phyloP scores from a whole-genome alignment of 177 flowering plant species.

The Vitis hybrid region DNA sequence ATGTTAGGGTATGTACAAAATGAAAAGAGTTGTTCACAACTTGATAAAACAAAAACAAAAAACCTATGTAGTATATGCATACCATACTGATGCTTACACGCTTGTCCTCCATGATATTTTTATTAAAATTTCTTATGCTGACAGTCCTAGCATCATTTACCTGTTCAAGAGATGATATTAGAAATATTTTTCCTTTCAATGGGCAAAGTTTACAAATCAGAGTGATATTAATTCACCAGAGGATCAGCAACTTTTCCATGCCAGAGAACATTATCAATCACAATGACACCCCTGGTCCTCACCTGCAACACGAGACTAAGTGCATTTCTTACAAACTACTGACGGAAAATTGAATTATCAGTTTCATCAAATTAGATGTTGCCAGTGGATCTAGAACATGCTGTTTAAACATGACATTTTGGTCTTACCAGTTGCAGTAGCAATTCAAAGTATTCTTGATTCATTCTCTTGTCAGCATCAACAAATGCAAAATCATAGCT shows the following conservation, averaged over 20 bases:
- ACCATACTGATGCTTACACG: slow-evolving; percentile 90
- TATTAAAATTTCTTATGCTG: slow-evolving; percentile 75
- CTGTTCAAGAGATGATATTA: slow-evolving; percentile 33
- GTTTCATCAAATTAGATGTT: not conserved
- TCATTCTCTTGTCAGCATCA: slow-evolving; percentile 93
- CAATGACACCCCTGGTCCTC: slow-evolving; percentile 84
- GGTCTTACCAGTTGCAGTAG: slow-evolving; percentile 71
- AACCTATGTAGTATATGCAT: slow-evolving; percentile 11
- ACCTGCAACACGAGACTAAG: slow-evolving; percentile 45
- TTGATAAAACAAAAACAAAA: not conserved
- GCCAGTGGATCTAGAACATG: not conserved
- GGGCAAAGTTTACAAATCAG: not conserved
- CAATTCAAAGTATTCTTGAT: slow-evolving; percentile 80
- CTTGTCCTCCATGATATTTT: slow-evolving; percentile 55
- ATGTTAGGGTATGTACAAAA: not conserved
- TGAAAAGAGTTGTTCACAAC: not conserved
- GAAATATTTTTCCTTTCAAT: not conserved
- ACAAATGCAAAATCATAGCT: slow-evolving; percentile 97
- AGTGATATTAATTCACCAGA: slow-evolving; percentile 35
- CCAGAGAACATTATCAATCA: slow-evolving; percentile 95
- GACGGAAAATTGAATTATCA: not conserved
- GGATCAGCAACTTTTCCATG: slow-evolving; percentile 94
- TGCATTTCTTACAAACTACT: not conserved
- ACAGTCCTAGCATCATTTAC: slow-evolving; percentile 71
- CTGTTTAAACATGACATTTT: not conserved